Conservation (phyloP, 768 basidiomycete genomes). For the Russula abietina region DNA sequence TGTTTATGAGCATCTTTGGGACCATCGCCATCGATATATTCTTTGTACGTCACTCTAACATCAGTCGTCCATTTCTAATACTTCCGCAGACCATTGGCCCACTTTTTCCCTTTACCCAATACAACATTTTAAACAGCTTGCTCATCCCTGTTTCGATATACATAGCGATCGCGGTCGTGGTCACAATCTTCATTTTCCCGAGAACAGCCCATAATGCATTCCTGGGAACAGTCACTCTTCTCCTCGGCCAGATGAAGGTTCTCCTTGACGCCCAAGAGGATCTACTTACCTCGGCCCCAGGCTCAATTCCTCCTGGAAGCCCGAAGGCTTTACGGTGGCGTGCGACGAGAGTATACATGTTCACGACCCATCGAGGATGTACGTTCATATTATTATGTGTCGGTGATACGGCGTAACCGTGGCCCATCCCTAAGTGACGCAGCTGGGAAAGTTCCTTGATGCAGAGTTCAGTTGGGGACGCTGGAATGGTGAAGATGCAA, state of each 20-base stretch:
- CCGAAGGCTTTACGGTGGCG: constrained; percentile 26
- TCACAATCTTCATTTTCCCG: constrained; percentile 47
- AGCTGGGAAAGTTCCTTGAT: constrained; percentile 35
- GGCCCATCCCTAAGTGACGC: constrained; percentile 28
- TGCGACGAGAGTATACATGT: constrained; percentile 24
- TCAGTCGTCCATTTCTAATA: not conserved
- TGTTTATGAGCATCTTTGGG: constrained; percentile 43
- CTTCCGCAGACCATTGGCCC: constrained; percentile 39
- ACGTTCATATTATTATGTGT: constrained; percentile 12
- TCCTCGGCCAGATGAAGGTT: constrained; percentile 30
- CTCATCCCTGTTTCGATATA: constrained; percentile 43
- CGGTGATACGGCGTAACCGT: not conserved
- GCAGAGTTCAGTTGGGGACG: constrained; percentile 42
- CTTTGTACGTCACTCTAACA: constrained; percentile 31
- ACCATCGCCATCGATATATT: constrained; percentile 43
- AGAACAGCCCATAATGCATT: constrained; percentile 43
- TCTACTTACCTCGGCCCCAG: constrained; percentile 25
- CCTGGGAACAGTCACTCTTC: constrained; percentile 30
- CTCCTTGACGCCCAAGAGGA: constrained; percentile 35
- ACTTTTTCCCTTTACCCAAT: constrained; percentile 43
- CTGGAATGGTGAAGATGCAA: constrained; percentile 43
- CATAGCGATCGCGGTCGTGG: constrained; percentile 43
- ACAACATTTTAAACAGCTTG: constrained; percentile 39
- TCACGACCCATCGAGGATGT: constrained; percentile 32
- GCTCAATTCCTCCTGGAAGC: constrained; percentile 26